A percentile compares a stretch with the other conserved stretches of the same genome.
Evolutionary conservation across 2,329 filamentous ascomycete species (phyloP).

Genomic region (Ramularia collo-cygni): DNA sequence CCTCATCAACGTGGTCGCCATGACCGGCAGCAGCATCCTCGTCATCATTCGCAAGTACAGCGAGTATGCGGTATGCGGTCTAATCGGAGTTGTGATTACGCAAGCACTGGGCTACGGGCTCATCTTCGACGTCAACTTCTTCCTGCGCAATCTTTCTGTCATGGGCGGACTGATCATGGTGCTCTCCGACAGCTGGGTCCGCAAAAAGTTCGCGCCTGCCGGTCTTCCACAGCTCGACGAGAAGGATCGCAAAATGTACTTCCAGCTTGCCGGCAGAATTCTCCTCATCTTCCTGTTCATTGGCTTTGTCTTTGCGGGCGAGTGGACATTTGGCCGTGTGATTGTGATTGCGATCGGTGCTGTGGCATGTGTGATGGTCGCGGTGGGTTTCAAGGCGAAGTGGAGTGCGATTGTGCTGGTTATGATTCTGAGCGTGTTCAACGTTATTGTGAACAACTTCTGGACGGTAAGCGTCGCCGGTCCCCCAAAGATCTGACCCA

Average conservation of each 20-base stretch:
- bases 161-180: constrained; percentile 98
- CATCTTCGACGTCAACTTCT: constrained; percentile 99
- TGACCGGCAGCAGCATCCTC: constrained; percentile 72
- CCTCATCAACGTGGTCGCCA: constrained; percentile 79
- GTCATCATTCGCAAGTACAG: constrained; percentile 91
- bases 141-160: constrained; percentile 95
- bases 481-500: too few species aligned
- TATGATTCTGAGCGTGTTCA: constrained; percentile 92
- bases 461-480: constrained; percentile 76
- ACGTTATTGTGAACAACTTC: constrained; percentile 98
- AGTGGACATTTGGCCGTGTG: constrained; percentile 86
- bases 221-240: constrained; percentile 91
- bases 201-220: constrained; percentile 94
- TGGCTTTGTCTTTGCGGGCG: constrained; percentile 90
- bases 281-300: constrained; percentile 96
- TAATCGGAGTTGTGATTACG: constrained; percentile 83
- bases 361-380: constrained; percentile 94
- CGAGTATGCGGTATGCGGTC: constrained; percentile 83
- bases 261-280: constrained; percentile 92
- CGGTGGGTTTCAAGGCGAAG: constrained; percentile 99
- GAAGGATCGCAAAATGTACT: constrained; percentile 99
- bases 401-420: constrained; percentile 94
- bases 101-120: constrained; percentile 95
- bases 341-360: constrained; percentile 78
- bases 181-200: constrained; percentile 93